Percentiles rank a stretch among this genome's conserved stretches.
Conservation (phyloP, 2,329 filamentous ascomycete species). For the Aspergillus chevalieri region DNA sequence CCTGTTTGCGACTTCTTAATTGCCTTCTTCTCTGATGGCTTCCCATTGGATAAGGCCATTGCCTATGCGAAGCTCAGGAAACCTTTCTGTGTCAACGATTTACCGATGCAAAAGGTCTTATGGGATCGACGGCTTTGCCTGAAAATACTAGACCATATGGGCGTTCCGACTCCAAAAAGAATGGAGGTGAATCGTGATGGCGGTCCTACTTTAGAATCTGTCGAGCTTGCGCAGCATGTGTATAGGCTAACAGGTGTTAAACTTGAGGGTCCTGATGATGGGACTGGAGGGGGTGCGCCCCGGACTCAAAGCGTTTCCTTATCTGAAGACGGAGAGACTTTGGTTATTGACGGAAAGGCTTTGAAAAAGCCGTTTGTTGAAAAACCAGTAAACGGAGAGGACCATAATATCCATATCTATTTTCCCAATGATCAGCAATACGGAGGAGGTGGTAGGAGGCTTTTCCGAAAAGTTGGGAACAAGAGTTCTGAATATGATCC, state of each 20-base stretch:
- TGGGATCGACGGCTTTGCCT: constrained; percentile 94
- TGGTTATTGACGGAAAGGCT: constrained; percentile 76
- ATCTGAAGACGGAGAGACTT: constrained; percentile 80
- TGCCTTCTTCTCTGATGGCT: constrained; percentile 97
- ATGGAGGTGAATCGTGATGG: constrained; percentile 91
- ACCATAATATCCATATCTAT: constrained; percentile 98
- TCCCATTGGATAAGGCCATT: constrained; percentile 93
- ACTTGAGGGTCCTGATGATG: constrained; percentile 64
- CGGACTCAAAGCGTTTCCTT: constrained; percentile 67
- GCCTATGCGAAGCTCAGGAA: constrained; percentile 89
- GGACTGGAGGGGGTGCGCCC: constrained; percentile 53
- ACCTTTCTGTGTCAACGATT: constrained; percentile 94
- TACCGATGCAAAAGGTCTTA: constrained; percentile 93
- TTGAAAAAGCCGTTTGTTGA: constrained; percentile 95
- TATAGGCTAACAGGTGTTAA: constrained; percentile 72
- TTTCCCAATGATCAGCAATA: constrained; percentile 68
- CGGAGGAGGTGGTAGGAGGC: constrained; percentile 80
- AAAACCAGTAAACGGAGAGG: constrained; percentile 95
- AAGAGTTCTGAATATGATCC: constrained; percentile 94
- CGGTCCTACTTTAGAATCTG: constrained; percentile 69
- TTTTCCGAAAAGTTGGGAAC: constrained; percentile 97
- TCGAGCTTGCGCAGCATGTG: constrained; percentile 74
- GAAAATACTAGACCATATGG: constrained; percentile 77
- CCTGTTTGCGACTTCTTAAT: constrained; percentile 94
- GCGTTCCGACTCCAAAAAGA: constrained; percentile 80